Base-by-base conservation (phyloP, 2,329 filamentous ascomycete genomes). In the Phyllosticta citribraziliensis region DNA sequence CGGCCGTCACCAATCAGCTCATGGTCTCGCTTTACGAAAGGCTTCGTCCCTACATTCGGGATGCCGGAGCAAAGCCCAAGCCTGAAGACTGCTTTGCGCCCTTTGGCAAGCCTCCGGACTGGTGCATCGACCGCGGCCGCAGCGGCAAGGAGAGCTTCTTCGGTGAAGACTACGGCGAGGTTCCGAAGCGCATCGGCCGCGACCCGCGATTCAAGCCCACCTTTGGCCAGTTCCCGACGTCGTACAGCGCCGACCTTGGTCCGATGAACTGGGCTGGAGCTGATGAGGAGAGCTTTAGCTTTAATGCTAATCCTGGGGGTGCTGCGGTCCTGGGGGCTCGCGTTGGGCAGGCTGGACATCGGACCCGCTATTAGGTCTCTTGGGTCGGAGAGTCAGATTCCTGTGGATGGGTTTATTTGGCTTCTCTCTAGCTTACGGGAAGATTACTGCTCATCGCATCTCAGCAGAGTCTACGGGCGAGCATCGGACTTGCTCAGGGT, bases 1-100 rank as follows among this genome's bases (percentile, higher is more conserved):
- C 56, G 52, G 22, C 33, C 35, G 65, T 65, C 14, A 71, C 71
- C 20, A 75, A 72, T 19, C 71, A 70, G 40, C 61, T 74, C 3
- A 73, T 78, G 58, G 70, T 78, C 6, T 72, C 74, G 2, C 64
- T 78, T 11, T 72, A 75, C 56, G 76, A 79, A 64, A 77, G 72
- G 33, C 69, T 79, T 1, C 69, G 69, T 8, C 70, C 72, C 27
- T 79, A 80, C 62, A 68, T 70, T 12, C 51, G 55, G 25, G 14
- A 57, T 9, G 40, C 55, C 10, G 59, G 55, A 17, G 30, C 35
- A 9, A 6, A 30, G 5, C 14, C 22, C n/a, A 60, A 60, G 64
- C 64, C 5, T n/a, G 65, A 47, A 62, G 72, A 73, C 53, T 75
- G 77, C 66, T 79, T 75, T 65, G 74, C 68, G 22, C 70, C 68